phyloP scores from a whole-genome alignment of 2,329 filamentous ascomycete genomes.

The Myriosclerotinia duriaeana region DNA sequence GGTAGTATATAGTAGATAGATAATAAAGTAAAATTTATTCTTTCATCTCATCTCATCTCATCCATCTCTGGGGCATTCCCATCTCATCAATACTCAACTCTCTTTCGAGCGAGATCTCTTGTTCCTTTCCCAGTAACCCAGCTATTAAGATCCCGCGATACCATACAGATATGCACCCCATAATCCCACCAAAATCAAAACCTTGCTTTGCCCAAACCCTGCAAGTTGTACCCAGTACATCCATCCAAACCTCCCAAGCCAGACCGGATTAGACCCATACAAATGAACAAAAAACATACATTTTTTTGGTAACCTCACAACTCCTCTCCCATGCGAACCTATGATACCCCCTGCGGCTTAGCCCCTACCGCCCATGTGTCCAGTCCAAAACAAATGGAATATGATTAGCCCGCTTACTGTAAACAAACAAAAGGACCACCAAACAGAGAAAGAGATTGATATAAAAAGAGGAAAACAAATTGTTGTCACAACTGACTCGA shows the following conservation, averaged over 20 bases:
- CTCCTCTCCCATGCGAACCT: constrained; percentile 19
- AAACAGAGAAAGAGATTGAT: constrained; percentile 5
- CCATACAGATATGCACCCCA: constrained; percentile 14
- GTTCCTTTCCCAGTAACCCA: constrained; percentile 3
- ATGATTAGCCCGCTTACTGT: constrained; percentile 3
- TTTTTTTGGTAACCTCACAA: constrained; percentile 16
- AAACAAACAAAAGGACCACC: not conserved
- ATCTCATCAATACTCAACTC: constrained; percentile 2
- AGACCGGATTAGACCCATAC: constrained; percentile 4
- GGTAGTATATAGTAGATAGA: not conserved
- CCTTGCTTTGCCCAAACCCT: not conserved
- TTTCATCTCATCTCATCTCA: constrained; percentile 18
- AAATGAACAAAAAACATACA: constrained; percentile 2
- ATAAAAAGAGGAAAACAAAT: not conserved
- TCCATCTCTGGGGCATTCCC: constrained; percentile 14
- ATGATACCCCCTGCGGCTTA: constrained; percentile 13
- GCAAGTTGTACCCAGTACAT: constrained; percentile 11
- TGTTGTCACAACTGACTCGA: constrained; percentile 9
- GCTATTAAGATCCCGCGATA: constrained; percentile 15
- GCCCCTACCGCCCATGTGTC: constrained; percentile 7
- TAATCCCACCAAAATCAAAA: constrained; percentile 14
- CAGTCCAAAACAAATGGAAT: constrained; percentile 9
- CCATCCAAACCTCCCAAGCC: constrained; percentile 1
- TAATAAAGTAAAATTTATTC: constrained; percentile 14
- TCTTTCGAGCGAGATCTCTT: constrained; percentile 2